These are phyloP conservation scores for Phytophthora foliorum DNA, from an alignment of 352 stramenopile genomes.

Conservation along the genomic window DNA sequence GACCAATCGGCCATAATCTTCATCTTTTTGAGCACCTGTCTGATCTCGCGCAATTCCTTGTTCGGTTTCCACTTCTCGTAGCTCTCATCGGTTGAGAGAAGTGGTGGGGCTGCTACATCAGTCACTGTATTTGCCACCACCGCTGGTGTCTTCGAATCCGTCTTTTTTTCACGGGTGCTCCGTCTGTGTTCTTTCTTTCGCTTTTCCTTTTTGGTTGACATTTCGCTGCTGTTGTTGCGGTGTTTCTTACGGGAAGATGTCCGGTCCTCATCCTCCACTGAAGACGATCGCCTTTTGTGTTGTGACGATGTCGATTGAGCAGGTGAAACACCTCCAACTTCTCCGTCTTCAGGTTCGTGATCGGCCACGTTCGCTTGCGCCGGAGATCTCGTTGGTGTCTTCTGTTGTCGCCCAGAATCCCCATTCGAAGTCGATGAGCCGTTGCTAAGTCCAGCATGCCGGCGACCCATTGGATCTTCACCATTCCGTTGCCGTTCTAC, in stretches of 20 bases:
- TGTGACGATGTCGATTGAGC: slow-evolving; percentile 38
- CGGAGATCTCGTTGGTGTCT: slow-evolving; percentile 38
- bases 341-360: slow-evolving; percentile 62
- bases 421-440: slow-evolving; percentile 28
- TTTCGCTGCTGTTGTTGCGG: slow-evolving; percentile 41
- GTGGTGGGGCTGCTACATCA: slow-evolving; percentile 13
- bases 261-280: slow-evolving; percentile 38
- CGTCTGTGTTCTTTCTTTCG: slow-evolving; percentile 40
- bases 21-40: slow-evolving; percentile 89
- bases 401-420: slow-evolving; percentile 44
- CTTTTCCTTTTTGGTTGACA: slow-evolving; percentile 48
- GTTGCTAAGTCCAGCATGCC: slow-evolving; percentile 25
- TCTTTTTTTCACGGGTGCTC: slow-evolving; percentile 19
- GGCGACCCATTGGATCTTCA: slow-evolving; percentile 24
- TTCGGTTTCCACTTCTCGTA: slow-evolving; percentile 86
- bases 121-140: slow-evolving; percentile 26
- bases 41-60: slow-evolving; percentile 79
- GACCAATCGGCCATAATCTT: slow-evolving; percentile 88
- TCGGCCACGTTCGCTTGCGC: slow-evolving; percentile 31
- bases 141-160: slow-evolving; percentile 8
- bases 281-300: slow-evolving; percentile 52
- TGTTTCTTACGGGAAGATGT: slow-evolving; percentile 43
- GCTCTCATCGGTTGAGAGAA: slow-evolving; percentile 63
- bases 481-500: slow-evolving; percentile 57
- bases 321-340: slow-evolving; percentile 48